phyloP scores from a whole-genome alignment of 345 rosid species.

The Eutrema japonicum region DNA sequence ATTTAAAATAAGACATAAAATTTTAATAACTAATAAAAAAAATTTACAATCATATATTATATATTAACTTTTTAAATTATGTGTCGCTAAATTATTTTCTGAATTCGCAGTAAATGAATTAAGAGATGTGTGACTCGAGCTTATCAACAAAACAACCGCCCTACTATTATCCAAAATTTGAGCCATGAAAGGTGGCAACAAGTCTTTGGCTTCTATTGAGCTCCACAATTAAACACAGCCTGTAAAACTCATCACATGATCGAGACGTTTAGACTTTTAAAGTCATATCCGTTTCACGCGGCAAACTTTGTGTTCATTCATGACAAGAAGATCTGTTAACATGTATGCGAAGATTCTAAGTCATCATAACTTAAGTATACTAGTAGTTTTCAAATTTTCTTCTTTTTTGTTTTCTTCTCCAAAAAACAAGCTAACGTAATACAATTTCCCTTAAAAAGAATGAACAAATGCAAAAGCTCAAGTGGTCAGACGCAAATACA shows the following conservation, averaged over 20 bases:
- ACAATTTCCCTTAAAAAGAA: conserved; percentile 37
- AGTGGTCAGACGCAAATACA: conserved; percentile 38
- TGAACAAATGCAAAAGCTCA: conserved; percentile 44
- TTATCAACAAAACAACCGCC: conserved; percentile 21
- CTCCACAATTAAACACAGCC: conserved; percentile 36
- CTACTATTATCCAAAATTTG: conserved; percentile 31
- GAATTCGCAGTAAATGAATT: background rate
- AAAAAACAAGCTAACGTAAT: conserved; percentile 20
- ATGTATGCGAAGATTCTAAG: conserved; percentile 14
- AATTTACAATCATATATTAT: too few relatives aligned
- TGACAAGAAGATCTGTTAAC: background rate
- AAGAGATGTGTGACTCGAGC: conserved; percentile 9
- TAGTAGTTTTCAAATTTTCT: background rate
- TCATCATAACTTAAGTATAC: background rate
- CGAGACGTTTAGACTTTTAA: conserved; percentile 12
- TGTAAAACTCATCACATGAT: conserved; percentile 33
- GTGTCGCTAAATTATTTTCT: too few relatives aligned
- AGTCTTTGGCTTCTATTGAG: conserved; percentile 30
- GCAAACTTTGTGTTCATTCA: background rate
- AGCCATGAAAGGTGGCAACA: conserved; percentile 39
- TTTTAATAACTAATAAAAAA: too few relatives aligned
- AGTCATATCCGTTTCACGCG: conserved; percentile 27
- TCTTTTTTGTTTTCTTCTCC: background rate
- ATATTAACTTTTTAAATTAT: too few relatives aligned
- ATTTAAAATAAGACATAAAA: too few relatives aligned